Evolutionary conservation across 495 filamentous ascomycete genomes (phyloP).

Genomic region (Penicillium daleae): DNA sequence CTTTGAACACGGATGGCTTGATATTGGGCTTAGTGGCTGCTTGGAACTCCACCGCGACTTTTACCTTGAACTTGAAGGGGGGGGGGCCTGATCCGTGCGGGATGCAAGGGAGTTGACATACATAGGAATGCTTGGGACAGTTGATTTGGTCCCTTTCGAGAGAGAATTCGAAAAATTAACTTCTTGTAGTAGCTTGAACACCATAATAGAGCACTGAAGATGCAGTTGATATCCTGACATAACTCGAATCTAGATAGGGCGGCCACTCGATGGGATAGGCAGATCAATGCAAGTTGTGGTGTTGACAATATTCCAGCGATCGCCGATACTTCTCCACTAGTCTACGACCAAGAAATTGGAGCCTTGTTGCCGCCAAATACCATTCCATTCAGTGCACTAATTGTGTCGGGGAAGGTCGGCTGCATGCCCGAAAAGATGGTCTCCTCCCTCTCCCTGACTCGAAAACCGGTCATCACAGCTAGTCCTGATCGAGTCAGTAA

Average conservation of each 20-base stretch:
- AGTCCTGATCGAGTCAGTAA: neutral
- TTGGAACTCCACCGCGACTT: neutral
- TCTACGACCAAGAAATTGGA: conserved; percentile 5
- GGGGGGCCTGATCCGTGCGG: conserved; percentile 15
- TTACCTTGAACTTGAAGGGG: neutral
- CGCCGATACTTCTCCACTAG: conserved; percentile 15
- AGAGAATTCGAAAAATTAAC: neutral
- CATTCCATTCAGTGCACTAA: neutral
- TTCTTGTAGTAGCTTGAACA: neutral
- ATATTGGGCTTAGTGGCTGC: neutral
- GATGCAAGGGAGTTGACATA: conserved; percentile 28
- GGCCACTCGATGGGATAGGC: neutral
- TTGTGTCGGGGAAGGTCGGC: conserved; percentile 15
- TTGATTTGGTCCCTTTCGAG: neutral
- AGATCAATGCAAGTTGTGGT: neutral
- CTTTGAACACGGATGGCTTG: neutral
- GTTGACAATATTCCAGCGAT: neutral
- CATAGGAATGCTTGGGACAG: conserved; percentile 1
- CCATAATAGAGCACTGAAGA: neutral
- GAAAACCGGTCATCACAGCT: conserved; percentile 5
- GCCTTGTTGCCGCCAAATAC: conserved; percentile 10
- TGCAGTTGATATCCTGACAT: neutral
- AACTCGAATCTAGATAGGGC: neutral
- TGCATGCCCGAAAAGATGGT: conserved; percentile 9
- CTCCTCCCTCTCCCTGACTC: neutral